Conservation (phyloP, 108 stramenopile species). For the Cylindrotheca closterium region DNA sequence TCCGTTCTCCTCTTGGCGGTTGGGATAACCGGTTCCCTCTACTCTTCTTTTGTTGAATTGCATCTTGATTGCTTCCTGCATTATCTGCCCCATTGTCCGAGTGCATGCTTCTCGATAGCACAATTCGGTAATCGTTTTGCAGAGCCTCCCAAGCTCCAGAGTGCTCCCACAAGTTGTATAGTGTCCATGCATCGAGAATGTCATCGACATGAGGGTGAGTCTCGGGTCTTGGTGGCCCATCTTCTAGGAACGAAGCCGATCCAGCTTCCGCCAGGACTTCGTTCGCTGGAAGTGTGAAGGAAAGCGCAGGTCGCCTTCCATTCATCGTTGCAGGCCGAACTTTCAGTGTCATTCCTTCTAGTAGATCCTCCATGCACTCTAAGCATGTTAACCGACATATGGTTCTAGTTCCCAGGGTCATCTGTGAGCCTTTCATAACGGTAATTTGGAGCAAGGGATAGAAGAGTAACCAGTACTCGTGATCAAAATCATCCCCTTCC, state of each 20-base stretch:
- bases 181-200: constrained; percentile 56
- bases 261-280: constrained; percentile 52
- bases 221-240: constrained; percentile 53
- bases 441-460: constrained; percentile 60
- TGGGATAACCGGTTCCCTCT: constrained; percentile 31
- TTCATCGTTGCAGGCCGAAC: constrained; percentile 34
- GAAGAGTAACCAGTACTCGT: constrained; percentile 64
- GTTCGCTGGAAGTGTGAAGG: constrained; percentile 49
- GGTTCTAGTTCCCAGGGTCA: constrained; percentile 51
- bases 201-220: constrained; percentile 47
- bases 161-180: constrained; percentile 66
- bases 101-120: constrained; percentile 44
- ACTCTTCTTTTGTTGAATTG: constrained; percentile 21
- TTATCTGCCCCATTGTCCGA: constrained; percentile 27
- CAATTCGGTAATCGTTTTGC: constrained; percentile 54
- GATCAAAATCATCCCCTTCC: constrained; percentile 33
- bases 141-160: constrained; percentile 66
- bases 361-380: constrained; percentile 61
- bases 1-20: constrained; percentile 30
- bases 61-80: constrained; percentile 14
- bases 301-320: constrained; percentile 21
- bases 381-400: constrained; percentile 60
- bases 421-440: constrained; percentile 46
- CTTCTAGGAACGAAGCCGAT: constrained; percentile 53
- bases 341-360: constrained; percentile 36